Evolutionary conservation across 176 grass and related monocot genomes (phyloP).

Genomic region (Rhynchospora pubera): DNA sequence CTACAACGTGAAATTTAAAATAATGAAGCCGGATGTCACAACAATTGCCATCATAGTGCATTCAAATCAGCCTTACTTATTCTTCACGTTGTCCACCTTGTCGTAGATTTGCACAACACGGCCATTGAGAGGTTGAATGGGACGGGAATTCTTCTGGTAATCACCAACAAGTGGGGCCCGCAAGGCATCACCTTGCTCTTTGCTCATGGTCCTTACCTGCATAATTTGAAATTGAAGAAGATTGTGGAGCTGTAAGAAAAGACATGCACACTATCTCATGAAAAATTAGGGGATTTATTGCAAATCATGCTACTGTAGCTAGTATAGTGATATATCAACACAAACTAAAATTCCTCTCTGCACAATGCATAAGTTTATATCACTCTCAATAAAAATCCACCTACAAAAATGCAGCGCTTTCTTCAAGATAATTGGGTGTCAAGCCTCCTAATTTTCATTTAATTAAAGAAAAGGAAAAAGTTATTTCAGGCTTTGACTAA

Average conservation of each 20-base stretch:
- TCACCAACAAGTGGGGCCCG: conserved; percentile 14
- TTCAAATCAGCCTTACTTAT: conserved; percentile 14
- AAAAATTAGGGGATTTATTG: neutral
- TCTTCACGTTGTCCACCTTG: conserved; percentile 15
- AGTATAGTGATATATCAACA: neutral
- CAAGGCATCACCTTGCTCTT: conserved; percentile 39
- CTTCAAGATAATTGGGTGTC: too few species aligned
- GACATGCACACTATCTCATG: neutral
- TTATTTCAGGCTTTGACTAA: neutral
- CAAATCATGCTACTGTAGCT: neutral
- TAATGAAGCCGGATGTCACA: neutral
- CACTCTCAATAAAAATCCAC: neutral
- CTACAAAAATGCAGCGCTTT: too few species aligned
- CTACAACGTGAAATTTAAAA: conserved; percentile 2
- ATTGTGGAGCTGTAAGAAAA: neutral
- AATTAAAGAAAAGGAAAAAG: neutral
- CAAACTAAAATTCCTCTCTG: neutral
- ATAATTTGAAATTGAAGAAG: neutral
- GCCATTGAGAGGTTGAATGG: conserved; percentile 46
- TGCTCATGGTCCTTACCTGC: conserved; percentile 36
- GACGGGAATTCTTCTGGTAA: conserved; percentile 29
- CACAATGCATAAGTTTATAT: neutral
- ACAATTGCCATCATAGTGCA: neutral
- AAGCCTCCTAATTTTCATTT: neutral
- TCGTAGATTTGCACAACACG: conserved; percentile 46